Percentiles rank a stretch among this genome's conserved stretches.
Conservation (phyloP, 2,329 filamentous ascomycete species). For the Zelopaecilomyces penicillatus region DNA sequence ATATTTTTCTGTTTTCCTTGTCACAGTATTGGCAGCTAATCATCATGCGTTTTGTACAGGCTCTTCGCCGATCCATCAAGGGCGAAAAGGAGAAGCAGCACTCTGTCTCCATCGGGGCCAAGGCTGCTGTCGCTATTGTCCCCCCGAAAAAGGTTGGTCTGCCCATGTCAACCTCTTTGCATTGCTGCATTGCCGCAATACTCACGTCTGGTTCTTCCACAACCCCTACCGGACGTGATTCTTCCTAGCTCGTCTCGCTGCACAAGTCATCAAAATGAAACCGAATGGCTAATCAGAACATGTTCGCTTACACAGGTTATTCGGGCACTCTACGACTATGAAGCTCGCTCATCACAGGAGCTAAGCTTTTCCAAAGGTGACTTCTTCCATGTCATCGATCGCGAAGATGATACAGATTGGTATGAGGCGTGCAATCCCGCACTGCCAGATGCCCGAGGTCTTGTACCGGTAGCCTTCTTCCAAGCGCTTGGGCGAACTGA, state of each 20-base stretch:
- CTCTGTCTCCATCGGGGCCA: conserved; percentile 64
- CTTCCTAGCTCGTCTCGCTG: no score
- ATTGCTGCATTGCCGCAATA: background rate
- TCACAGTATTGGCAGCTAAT: conserved; percentile 26
- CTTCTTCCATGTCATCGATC: conserved; percentile 95
- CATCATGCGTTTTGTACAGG: conserved; percentile 46
- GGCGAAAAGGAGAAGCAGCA: conserved; percentile 74
- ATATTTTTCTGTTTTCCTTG: background rate
- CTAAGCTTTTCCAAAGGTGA: conserved; percentile 90
- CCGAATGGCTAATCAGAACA: no score
- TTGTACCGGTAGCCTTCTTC: conserved; percentile 92
- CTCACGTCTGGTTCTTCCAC: background rate
- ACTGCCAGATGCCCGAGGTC: conserved; percentile 74
- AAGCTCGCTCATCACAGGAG: conserved; percentile 67
- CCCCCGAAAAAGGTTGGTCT: conserved; percentile 80
- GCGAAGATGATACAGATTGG: conserved; percentile 92
- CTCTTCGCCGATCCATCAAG: conserved; percentile 81
- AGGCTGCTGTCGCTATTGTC: conserved; percentile 79
- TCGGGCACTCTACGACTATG: conserved; percentile 90
- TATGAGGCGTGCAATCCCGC: conserved; percentile 97
- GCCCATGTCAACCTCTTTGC: background rate
- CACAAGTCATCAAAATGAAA: no score
- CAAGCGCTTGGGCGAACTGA: conserved; percentile 87
- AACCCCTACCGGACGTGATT: no score
- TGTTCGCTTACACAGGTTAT: conserved; percentile 63